phyloP scores from a whole-genome alignment of 768 basidiomycete species.

The Leccinellum albellum region DNA sequence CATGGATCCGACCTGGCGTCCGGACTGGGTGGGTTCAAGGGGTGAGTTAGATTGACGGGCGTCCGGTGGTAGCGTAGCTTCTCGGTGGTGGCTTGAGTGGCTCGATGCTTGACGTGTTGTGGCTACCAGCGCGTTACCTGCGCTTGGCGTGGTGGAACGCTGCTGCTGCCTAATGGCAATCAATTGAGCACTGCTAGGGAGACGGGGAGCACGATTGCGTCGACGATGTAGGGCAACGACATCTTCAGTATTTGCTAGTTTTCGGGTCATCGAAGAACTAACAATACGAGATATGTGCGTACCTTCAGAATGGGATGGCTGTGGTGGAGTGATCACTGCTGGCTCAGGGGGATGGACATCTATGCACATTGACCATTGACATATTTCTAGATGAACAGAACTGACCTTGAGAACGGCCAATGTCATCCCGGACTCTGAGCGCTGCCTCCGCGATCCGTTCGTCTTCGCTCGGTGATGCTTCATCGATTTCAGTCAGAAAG shows the following conservation, averaged over 20 bases:
- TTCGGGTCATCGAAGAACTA: not conserved
- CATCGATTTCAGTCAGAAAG: not conserved
- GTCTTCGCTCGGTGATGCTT: not conserved
- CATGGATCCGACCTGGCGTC: not conserved
- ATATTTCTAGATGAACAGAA: no score
- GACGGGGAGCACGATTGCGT: not conserved
- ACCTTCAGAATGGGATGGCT: not conserved
- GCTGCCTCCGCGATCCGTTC: not conserved
- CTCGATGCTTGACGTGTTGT: not conserved
- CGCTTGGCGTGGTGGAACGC: not conserved
- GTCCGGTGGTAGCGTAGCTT: no score
- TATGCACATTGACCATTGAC: no score
- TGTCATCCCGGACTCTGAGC: not conserved
- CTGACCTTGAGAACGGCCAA: no score
- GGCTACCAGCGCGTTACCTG: not conserved
- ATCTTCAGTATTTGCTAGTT: not conserved
- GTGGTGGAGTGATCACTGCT: not conserved
- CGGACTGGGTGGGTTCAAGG: not conserved
- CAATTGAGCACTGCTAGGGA: not conserved
- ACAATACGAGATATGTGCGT: not conserved
- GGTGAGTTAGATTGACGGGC: no score
- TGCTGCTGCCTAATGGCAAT: not conserved
- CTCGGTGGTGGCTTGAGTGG: no score
- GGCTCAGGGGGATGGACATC: no score
- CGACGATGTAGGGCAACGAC: not conserved